Evolutionary conservation across 768 basidiomycete species (phyloP).

Genomic region (Paxillus involutus): DNA sequence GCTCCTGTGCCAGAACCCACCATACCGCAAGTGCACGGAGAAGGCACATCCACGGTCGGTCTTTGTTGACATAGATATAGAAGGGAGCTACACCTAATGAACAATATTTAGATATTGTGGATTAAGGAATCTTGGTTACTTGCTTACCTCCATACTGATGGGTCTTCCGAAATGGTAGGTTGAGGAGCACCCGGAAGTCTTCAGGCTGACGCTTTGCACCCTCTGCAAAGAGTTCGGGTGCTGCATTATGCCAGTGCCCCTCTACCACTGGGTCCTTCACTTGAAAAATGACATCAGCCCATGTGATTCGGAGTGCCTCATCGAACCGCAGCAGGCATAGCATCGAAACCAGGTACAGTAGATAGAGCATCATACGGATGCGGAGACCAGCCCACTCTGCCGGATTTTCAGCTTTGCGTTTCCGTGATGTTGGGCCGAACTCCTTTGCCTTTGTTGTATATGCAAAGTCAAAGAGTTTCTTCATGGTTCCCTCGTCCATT

Average conservation of each 20-base stretch:
- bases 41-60: conserved; percentile 32
- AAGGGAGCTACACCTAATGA: conserved; percentile 35
- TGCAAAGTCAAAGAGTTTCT: conserved; percentile 26
- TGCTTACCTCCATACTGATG: conserved; percentile 32
- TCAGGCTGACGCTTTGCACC: not conserved
- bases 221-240: not conserved
- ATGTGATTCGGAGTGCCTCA: conserved; percentile 34
- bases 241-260: not conserved
- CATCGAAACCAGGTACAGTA: conserved; percentile 34
- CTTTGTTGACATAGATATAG: conserved; percentile 21
- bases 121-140: too few relatives aligned
- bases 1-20: conserved; percentile 7
- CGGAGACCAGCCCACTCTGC: conserved; percentile 27
- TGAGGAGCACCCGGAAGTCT: conserved; percentile 16
- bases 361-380: conserved; percentile 24
- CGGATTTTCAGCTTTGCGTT: conserved; percentile 7
- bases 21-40: conserved; percentile 34
- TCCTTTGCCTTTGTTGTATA: conserved; percentile 15
- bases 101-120: too few relatives aligned
- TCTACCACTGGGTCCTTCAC: not conserved
- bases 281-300: conserved; percentile 21
- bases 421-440: conserved; percentile 4
- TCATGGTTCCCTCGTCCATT: conserved; percentile 26
- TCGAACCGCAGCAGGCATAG: conserved; percentile 34
- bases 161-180: conserved; percentile 29